These are phyloP conservation scores for Wickerhamomyces rabaulensis DNA, from an alignment of 805 yeast species.

Conservation along the genomic window DNA sequence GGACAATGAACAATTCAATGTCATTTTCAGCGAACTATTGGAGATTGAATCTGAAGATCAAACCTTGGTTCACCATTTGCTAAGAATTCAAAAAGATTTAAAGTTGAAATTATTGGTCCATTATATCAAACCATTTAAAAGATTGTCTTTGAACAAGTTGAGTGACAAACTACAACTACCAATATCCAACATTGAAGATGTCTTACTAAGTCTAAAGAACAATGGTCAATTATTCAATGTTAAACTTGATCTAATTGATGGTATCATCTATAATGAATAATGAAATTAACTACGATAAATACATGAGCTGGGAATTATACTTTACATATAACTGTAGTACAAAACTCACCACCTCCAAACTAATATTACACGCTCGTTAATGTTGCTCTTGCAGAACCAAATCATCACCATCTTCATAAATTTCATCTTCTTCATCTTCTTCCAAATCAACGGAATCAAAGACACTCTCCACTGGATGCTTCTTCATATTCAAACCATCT, in stretches of 20 bases:
- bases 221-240: conserved; percentile 18
- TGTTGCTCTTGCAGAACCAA: conserved; percentile 19
- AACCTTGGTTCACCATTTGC: conserved; percentile 15
- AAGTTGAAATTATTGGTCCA: conserved; percentile 20
- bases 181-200: conserved; percentile 19
- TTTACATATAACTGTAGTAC: too few species aligned
- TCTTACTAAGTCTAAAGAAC: conserved; percentile 17
- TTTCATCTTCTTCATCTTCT: conserved; percentile 26
- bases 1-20: conserved; percentile 14
- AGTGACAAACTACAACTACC: conserved; percentile 15
- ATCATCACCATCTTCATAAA: conserved; percentile 30
- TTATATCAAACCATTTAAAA: conserved; percentile 25
- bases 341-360: too few species aligned
- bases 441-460: conserved; percentile 21
- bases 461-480: conserved; percentile 18
- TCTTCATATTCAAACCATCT: conserved; percentile 17
- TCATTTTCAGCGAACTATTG: conserved; percentile 5
- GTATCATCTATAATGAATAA: conserved; percentile 18
- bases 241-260: conserved; percentile 21
- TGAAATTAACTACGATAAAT: background rate
- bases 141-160: conserved; percentile 15
- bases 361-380: conserved; percentile 1
- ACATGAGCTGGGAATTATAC: background rate
- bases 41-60: conserved; percentile 11
- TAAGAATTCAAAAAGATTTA: conserved; percentile 16